Percentiles rank a stretch among this genome's conserved stretches.
These are phyloP conservation scores for Carex scoparia DNA, from an alignment of 176 grass and related monocot species.

Conservation along the genomic window DNA sequence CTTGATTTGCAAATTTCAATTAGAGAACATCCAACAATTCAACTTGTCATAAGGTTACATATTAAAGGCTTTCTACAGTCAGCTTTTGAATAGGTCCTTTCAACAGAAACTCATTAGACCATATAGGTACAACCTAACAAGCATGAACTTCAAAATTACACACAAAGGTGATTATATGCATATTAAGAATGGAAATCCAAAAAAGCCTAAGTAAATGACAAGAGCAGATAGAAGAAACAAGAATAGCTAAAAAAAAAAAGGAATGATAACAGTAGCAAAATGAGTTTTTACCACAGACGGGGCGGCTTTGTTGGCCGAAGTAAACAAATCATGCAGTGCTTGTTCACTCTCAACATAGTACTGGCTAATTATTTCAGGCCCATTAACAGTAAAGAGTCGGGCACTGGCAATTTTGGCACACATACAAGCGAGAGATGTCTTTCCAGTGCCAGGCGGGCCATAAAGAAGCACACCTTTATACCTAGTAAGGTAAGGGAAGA, in stretches of 20 bases:
- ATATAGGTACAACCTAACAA: background rate
- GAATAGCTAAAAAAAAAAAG: background rate
- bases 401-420: conserved; percentile 58
- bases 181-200: background rate
- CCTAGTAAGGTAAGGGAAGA: conserved; percentile 30
- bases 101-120: background rate
- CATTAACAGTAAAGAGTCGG: conserved; percentile 72
- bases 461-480: conserved; percentile 91
- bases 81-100: background rate
- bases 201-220: background rate
- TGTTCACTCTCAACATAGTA: conserved; percentile 89
- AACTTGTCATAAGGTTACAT: background rate
- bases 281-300: conserved; percentile 68
- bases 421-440: conserved; percentile 72
- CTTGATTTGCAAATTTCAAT: background rate
- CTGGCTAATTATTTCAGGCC: conserved; percentile 82
- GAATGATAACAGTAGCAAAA: background rate
- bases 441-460: conserved; percentile 94
- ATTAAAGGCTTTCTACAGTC: background rate
- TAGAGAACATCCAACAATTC: background rate
- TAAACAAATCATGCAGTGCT: conserved; percentile 65
- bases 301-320: conserved; percentile 53
- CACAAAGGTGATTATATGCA: background rate
- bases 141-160: background rate
- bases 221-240: conserved; percentile 12